Conservation (phyloP, 2,329 filamentous ascomycete genomes). For the Penicillium sp. region DNA sequence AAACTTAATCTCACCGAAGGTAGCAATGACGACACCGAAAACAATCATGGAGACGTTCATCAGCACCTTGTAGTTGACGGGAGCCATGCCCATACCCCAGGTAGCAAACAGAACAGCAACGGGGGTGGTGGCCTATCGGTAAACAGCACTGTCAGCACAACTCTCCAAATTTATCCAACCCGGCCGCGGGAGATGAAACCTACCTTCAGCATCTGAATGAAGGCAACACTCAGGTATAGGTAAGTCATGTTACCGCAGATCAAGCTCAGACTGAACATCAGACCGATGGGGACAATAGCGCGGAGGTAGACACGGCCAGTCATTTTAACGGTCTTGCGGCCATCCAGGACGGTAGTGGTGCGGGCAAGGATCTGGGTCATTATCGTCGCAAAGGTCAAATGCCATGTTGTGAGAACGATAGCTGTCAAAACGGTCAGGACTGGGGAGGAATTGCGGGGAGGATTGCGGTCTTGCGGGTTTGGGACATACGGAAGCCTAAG, state of each 20-base stretch:
- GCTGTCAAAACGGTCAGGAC: constrained; percentile 40
- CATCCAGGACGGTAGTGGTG: constrained; percentile 86
- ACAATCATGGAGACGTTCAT: constrained; percentile 95
- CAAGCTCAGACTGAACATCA: constrained; percentile 94
- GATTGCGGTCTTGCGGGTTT: not conserved
- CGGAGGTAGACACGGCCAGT: constrained; percentile 86
- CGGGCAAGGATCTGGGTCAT: constrained; percentile 92
- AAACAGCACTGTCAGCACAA: constrained; percentile 2
- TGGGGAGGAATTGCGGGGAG: constrained; percentile 34
- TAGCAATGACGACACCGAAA: constrained; percentile 90
- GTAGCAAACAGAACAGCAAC: constrained; percentile 89
- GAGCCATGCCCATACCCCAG: constrained; percentile 83
- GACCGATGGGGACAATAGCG: constrained; percentile 89
- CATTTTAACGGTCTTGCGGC: constrained; percentile 95
- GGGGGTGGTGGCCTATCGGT: constrained; percentile 79
- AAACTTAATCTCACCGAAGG: constrained; percentile 94
- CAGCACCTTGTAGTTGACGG: constrained; percentile 83
- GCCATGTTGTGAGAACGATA: constrained; percentile 85
- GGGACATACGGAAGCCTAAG: constrained; percentile 40
- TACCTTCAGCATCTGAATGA: constrained; percentile 94
- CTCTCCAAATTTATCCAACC: too few species aligned
- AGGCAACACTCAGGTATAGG: constrained; percentile 90
- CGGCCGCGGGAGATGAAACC: not conserved
- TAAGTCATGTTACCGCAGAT: constrained; percentile 97
- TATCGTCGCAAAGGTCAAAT: constrained; percentile 85